These are phyloP conservation scores for Fraxinus greggii DNA, from an alignment of 305 asterid species.

Conservation along the genomic window DNA sequence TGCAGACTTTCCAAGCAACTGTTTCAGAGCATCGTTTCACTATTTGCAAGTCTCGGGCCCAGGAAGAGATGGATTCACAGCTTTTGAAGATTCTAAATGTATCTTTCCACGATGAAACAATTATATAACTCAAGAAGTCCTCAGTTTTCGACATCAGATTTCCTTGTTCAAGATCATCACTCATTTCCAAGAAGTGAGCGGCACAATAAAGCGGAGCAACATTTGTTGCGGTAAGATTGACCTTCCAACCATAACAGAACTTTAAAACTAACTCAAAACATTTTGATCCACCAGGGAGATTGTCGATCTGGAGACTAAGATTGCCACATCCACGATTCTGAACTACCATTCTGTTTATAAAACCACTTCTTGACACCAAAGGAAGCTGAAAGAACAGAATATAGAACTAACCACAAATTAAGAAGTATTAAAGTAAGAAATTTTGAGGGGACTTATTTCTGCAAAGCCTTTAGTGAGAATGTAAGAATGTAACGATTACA, in stretches of 20 bases:
- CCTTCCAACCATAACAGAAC: slow-evolving; percentile 36
- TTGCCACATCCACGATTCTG: slow-evolving; percentile 13
- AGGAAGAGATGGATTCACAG: slow-evolving; percentile 32
- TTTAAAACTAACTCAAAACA: slow-evolving; percentile 30
- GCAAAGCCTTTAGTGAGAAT: not conserved
- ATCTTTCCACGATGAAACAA: slow-evolving; percentile 39
- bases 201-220: slow-evolving; percentile 35
- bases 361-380: slow-evolving; percentile 35
- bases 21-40: slow-evolving; percentile 21
- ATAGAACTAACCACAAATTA: not conserved
- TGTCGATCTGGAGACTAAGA: slow-evolving; percentile 25
- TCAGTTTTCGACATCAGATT: slow-evolving; percentile 29
- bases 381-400: slow-evolving; percentile 25
- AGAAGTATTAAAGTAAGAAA: not conserved
- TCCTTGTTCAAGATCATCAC: slow-evolving; percentile 27
- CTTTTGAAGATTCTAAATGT: slow-evolving; percentile 28
- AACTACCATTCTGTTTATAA: slow-evolving; percentile 21
- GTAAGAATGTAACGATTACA: not conserved
- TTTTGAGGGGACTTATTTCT: not conserved
- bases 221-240: slow-evolving; percentile 27
- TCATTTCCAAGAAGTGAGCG: slow-evolving; percentile 36
- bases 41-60: slow-evolving; percentile 30
- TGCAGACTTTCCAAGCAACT: slow-evolving; percentile 29
- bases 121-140: slow-evolving; percentile 28
- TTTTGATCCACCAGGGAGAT: slow-evolving; percentile 29